Evolutionary conservation across 2,329 filamentous ascomycete species (phyloP).

Genomic region (Orbilia javanica): DNA sequence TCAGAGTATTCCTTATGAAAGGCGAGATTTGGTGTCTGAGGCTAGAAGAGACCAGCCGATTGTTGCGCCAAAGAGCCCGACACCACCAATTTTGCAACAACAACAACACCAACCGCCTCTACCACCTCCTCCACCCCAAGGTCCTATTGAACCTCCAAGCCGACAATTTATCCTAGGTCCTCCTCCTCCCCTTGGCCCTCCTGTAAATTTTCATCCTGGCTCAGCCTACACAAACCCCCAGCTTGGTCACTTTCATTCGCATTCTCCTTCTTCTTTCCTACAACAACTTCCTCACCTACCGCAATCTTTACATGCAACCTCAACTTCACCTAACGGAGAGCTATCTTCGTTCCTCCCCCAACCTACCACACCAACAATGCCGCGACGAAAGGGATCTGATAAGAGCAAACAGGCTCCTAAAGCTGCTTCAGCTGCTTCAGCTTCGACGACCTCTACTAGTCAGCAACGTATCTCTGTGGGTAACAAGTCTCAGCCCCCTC

Average conservation of each 20-base stretch:
- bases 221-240: constrained; percentile 5
- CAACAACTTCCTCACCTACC: not conserved
- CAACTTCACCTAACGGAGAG: constrained; percentile 46
- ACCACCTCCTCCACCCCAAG: constrained; percentile 3
- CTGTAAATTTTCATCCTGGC: constrained; percentile 29
- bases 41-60: constrained; percentile 57
- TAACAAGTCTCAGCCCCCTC: constrained; percentile 44
- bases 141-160: constrained; percentile 1
- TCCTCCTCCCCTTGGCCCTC: constrained; percentile 43
- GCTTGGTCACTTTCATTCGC: constrained; percentile 21
- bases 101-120: not conserved
- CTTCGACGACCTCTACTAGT: not conserved
- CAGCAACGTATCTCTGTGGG: constrained; percentile 38
- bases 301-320: not conserved
- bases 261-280: constrained; percentile 1
- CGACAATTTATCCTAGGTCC: constrained; percentile 41
- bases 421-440: constrained; percentile 11
- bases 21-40: too few species aligned
- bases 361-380: constrained; percentile 50
- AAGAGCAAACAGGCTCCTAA: constrained; percentile 35
- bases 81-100: constrained; percentile 23
- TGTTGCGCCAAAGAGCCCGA: constrained; percentile 53
- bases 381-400: constrained; percentile 37
- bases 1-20: constrained; percentile 31
- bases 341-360: constrained; percentile 25